Evolutionary conservation across 306 rosid genomes (phyloP).

Genomic region (Vigna radiata): DNA sequence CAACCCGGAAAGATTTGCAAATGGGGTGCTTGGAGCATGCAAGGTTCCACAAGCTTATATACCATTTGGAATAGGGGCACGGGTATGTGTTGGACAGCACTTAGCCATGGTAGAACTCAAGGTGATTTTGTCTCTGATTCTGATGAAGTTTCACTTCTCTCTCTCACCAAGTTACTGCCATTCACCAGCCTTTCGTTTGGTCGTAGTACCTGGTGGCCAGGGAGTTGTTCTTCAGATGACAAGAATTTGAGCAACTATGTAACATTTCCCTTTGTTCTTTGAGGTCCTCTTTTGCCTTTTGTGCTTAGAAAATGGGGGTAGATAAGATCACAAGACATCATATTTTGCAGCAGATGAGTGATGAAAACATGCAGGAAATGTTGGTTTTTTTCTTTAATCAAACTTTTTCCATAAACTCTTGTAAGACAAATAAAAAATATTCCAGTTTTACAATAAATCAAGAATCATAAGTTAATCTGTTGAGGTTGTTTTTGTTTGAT

Average conservation of each 20-base stretch:
- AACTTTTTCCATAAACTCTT: too few relatives aligned
- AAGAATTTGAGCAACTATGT: constrained; percentile 33
- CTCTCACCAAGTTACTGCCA: constrained; percentile 46
- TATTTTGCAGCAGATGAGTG: background rate
- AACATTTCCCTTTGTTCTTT: background rate
- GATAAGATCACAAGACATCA: background rate
- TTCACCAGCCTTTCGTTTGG: constrained; percentile 46
- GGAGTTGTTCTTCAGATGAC: constrained; percentile 50
- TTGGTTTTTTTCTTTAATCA: too few relatives aligned
- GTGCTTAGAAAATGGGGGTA: background rate
- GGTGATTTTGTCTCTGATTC: constrained; percentile 52
- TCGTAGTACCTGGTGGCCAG: constrained; percentile 46
- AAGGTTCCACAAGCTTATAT: constrained; percentile 60
- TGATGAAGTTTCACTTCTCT: constrained; percentile 46
- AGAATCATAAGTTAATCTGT: too few relatives aligned
- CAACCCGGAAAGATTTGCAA: constrained; percentile 69
- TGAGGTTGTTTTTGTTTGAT: too few relatives aligned
- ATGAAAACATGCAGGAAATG: background rate
- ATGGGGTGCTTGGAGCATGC: constrained; percentile 63
- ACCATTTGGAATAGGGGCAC: constrained; percentile 70
- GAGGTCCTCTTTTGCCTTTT: background rate
- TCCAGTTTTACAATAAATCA: too few relatives aligned
- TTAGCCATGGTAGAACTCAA: constrained; percentile 67
- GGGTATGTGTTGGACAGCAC: constrained; percentile 63
- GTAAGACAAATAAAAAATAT: too few relatives aligned